Conservation (phyloP, 345 rosid species). For the Barbarea vulgaris region DNA sequence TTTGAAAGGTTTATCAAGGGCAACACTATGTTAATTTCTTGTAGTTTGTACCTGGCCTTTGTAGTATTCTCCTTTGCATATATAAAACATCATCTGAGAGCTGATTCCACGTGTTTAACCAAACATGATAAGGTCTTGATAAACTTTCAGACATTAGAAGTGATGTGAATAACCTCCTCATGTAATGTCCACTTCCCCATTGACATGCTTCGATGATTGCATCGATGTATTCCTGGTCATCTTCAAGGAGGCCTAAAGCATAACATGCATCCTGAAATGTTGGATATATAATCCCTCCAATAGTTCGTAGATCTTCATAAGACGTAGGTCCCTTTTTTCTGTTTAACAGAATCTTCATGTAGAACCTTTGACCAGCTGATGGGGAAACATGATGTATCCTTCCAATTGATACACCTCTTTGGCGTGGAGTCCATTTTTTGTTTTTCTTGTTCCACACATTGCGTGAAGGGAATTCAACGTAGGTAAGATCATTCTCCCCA, state of each 20-base stretch:
- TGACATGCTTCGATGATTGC: neutral
- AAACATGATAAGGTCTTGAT: neutral
- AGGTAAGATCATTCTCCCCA: neutral
- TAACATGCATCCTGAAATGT: neutral
- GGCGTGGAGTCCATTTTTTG: neutral
- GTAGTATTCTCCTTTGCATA: neutral
- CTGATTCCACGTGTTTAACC: neutral
- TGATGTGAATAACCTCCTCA: neutral
- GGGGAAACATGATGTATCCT: neutral
- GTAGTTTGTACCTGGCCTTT: neutral
- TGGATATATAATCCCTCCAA: neutral
- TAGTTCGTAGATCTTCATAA: neutral
- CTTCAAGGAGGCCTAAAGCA: neutral
- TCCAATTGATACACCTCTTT: neutral
- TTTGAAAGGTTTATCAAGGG: neutral
- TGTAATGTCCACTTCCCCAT: neutral
- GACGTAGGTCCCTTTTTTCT: neutral
- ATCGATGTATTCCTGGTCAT: neutral
- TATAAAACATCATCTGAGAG: neutral
- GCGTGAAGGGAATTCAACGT: neutral
- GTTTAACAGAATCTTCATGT: neutral
- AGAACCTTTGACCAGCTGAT: neutral
- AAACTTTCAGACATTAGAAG: neutral
- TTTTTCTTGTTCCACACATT: neutral
- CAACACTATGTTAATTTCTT: too few relatives aligned